Percentiles rank a stretch among this genome's conserved stretches.
Conservation (phyloP, 2,329 filamentous ascomycete species). For the Fusarium sp. region DNA sequence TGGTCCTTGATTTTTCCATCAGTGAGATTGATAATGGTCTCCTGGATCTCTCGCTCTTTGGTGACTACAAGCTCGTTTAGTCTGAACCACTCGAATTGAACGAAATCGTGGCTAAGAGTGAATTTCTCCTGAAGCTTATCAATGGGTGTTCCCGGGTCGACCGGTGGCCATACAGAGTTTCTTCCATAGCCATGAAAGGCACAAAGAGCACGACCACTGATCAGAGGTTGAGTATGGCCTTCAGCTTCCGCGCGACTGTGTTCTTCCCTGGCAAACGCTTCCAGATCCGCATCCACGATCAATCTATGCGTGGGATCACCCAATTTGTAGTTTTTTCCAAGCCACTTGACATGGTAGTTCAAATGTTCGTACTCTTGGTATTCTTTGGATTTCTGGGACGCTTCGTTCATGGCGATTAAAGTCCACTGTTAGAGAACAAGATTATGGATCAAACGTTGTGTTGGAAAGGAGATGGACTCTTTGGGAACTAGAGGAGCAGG, state of each 20-base stretch:
- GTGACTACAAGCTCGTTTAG: slow-evolving; percentile 13
- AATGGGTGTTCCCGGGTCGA: slow-evolving; percentile 18
- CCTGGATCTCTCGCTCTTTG: slow-evolving; percentile 27
- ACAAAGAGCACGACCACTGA: not conserved
- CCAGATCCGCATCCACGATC: not conserved
- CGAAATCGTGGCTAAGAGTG: not conserved
- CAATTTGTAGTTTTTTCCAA: slow-evolving; percentile 7
- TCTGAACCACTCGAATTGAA: slow-evolving; percentile 7
- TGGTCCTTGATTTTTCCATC: not conserved
- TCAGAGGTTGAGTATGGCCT: not conserved
- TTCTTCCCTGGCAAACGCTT: not conserved
- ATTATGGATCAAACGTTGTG: not conserved
- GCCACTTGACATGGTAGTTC: slow-evolving; percentile 6
- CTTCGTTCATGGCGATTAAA: not conserved
- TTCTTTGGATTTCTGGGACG: not conserved
- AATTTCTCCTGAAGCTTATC: slow-evolving; percentile 3
- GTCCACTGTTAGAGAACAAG: not conserved
- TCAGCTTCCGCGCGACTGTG: not conserved
- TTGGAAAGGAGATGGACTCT: not conserved
- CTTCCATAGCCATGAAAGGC: slow-evolving; percentile 7
- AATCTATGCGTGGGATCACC: not conserved
- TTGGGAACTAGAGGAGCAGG: not conserved
- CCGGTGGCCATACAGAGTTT: slow-evolving; percentile 29
- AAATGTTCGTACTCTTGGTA: not conserved
- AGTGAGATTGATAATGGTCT: slow-evolving; percentile 17